These are phyloP conservation scores for Globisporangium splendens DNA, from an alignment of 352 stramenopile species.

Conservation along the genomic window DNA sequence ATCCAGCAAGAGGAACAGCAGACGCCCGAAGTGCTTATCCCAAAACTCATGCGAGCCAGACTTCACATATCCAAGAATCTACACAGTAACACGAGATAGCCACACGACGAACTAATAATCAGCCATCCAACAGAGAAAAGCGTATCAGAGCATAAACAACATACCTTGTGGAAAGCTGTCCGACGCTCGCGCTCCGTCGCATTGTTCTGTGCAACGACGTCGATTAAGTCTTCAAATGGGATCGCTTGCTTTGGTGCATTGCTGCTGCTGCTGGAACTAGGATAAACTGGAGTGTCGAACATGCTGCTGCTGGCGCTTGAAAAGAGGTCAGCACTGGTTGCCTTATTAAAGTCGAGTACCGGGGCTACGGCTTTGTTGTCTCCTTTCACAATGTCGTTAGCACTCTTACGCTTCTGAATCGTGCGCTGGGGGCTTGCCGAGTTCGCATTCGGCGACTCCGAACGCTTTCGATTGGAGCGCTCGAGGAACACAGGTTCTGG, in stretches of 20 bases:
- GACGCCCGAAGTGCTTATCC: slow-evolving; percentile 35
- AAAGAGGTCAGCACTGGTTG: neutral
- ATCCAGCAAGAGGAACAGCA: slow-evolving; percentile 46
- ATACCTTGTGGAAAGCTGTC: slow-evolving; percentile 48
- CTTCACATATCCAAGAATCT: slow-evolving; percentile 32
- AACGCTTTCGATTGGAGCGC: slow-evolving; percentile 39
- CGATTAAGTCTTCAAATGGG: slow-evolving; percentile 42
- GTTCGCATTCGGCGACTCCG: slow-evolving; percentile 41
- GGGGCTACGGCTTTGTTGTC: too few relatives aligned
- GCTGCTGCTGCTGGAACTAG: neutral
- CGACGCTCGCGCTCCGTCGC: slow-evolving; percentile 30
- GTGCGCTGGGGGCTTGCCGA: slow-evolving; percentile 30
- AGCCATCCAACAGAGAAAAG: neutral
- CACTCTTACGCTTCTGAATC: slow-evolving; percentile 47
- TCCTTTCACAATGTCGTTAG: slow-evolving; percentile 7
- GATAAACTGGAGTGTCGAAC: too few relatives aligned
- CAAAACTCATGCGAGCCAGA: slow-evolving; percentile 26
- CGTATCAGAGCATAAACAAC: neutral
- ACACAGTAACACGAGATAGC: too few relatives aligned
- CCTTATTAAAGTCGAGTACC: too few relatives aligned
- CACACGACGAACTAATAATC: too few relatives aligned
- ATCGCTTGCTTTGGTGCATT: slow-evolving; percentile 12
- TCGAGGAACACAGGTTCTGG: slow-evolving; percentile 18
- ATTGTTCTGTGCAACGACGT: slow-evolving; percentile 48
- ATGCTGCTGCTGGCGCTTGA: neutral